Evolutionary conservation across 495 filamentous ascomycete genomes (phyloP), one percentile per base, ranked within the genome.

Genomic region (Aspergillus nanangensis): DNA sequence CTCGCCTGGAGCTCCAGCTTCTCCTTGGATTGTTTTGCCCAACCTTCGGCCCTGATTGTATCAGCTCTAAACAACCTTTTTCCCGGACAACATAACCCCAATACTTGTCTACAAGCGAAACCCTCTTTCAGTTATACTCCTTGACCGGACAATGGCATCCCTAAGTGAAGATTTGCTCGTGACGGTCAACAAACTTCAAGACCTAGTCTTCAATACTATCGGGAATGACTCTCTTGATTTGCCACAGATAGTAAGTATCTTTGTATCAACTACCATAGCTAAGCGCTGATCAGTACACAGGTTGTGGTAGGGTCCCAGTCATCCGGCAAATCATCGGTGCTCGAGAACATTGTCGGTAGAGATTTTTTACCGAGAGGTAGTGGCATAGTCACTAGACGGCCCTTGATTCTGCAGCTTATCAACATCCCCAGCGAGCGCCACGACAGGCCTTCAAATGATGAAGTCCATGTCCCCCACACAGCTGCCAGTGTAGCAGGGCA

Each of bases 281-380:
- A n/a, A n/a, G n/a, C 4, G 17, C 11, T 34, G 21, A 36, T n/a
- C 23, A 13, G 5, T 38, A 24, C 41, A 3, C 56, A 98, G 93
- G 93, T 97, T 45, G 93, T 99, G 41, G 93, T 99, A 49, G 93
- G 93, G 45, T 99, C 93, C 43, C 93, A 99, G 71, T 97, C 93
- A 7, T 95, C 92, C 40, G 93, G 93, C 55, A 99, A 99, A 69
- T 97, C 93, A n/a, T 97, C 93, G 13, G 93, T 99, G 15, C 80
- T 99, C 45, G 93, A 99, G 68, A 99, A 99, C 60, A 96, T 99
- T 54, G 93, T 99, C 53, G 93, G 94, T 39, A 80, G 93, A 62
- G 93, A 99, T 65, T 99, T 99, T 60, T 75, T 99, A 23, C 93
- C 93, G 45, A 87, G 93, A 61, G 93, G 93, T 52, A 94, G 88